Conservation (phyloP, 768 basidiomycete species). For the Hygrophoropsis aurantiaca region DNA sequence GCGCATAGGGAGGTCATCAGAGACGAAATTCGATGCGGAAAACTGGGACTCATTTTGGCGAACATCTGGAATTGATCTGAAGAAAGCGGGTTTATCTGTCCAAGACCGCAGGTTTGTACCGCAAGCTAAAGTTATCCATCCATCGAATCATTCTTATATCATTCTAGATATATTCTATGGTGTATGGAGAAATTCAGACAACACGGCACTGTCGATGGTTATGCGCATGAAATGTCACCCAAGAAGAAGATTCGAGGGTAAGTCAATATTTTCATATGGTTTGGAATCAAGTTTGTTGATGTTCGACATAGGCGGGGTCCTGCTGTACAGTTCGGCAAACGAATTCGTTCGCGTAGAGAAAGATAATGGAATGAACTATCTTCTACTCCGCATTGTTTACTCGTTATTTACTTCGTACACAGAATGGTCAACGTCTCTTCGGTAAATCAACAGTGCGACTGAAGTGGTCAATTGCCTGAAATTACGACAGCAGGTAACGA, state of each 20-base stretch:
- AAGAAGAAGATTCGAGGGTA: conserved; percentile 83
- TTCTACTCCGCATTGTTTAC: background rate
- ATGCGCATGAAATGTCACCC: conserved; percentile 64
- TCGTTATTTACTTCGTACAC: too few species aligned
- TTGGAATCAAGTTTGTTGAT: conserved; percentile 3
- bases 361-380: conserved; percentile 15
- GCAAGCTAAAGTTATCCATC: conserved; percentile 1
- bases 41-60: conserved; percentile 78
- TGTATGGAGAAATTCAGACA: conserved; percentile 78
- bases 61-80: conserved; percentile 54
- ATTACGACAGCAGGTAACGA: too few species aligned
- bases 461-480: too few species aligned
- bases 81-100: conserved; percentile 62
- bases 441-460: too few species aligned
- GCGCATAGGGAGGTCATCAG: conserved; percentile 68
- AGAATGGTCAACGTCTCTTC: too few species aligned
- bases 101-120: conserved; percentile 66
- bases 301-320: conserved; percentile 62
- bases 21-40: conserved; percentile 62
- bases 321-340: conserved; percentile 69
- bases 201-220: conserved; percentile 52
- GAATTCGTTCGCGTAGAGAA: conserved; percentile 64
- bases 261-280: conserved; percentile 21
- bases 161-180: conserved; percentile 76
- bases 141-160: conserved; percentile 2